Evolutionary conservation across 75 land plant genomes (phyloP), one percentile per base, ranked within the genome.

Genomic region (Isoetes taiwanensis): DNA sequence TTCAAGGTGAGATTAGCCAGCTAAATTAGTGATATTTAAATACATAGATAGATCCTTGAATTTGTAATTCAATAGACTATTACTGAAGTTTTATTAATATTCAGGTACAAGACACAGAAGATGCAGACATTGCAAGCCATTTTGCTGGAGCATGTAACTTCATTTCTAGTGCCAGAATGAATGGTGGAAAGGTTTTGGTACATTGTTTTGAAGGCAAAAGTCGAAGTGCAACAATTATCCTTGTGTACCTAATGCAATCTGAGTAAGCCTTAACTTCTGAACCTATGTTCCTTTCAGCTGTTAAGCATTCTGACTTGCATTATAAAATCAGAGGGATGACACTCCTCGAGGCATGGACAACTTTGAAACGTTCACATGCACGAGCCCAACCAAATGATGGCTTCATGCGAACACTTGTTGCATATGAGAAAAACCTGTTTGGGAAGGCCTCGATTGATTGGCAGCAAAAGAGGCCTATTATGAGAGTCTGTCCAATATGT

Each of bases 181-280:
- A 28, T 2, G 79, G 77, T 32, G 82, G 85, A 32, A 87, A 65
- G 31, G 76, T 81, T 52, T 57, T 93, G 58, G 90, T 93, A 21
- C 98, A 93, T 59, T 93, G 98, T 62, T 93, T 93, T 73, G 98
- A 93, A 74, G 98, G 98, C 28, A 87, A 72, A 67, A 93, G 98
- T 68, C 75, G 98, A 30, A 93, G 98, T 64, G 85, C 86, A 20
- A 84, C 96, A 28, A 34, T 88, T 9, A 85, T 93, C 39, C 72
- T 93, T 34, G 98, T 95, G 3, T 93, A 84, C 61, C 56, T 93
- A 27, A 88, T 93, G 85, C 75, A 77, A 19, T 62, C 69, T 41
- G 84, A 88, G 98, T 93, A 84, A 72, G 83, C 38, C 11, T 26
- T 20, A 16, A n/a, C 26, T 31, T 41, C 38, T 16, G 20, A 48